Base-by-base conservation (phyloP, 495 filamentous ascomycete species). In the Penicillium odoratum region DNA sequence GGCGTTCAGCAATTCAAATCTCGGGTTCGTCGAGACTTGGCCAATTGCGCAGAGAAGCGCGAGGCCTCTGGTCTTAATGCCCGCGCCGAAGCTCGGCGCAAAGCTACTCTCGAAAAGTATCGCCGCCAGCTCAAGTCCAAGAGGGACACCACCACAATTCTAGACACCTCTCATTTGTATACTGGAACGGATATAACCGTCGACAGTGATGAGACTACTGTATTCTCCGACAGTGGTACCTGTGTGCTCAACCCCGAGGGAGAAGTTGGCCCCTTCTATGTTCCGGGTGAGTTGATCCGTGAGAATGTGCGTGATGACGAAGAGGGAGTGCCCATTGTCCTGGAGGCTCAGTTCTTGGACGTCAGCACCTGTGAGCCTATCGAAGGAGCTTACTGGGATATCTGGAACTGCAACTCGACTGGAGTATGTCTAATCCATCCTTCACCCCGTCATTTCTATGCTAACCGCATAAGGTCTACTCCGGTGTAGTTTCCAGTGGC, bases 281-380 rank as follows among this genome's bases (percentile, higher is more conserved):
- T 62, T 21, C 49, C 28, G 30, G 60, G 63, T 36, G 73, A 83
- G 63, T 67, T 76, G 8, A 77, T 85, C 64, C 80, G 82, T 42
- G 68, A 59, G 18, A 64, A 83, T 62, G 34, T 83, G 11, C 60
- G 65, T 5, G 81, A 82, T 46, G 67, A 58, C 15, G 61, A 72
- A 28, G 59, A 57, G 8, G 82, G 81, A 18, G 69, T 83, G 4
- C 71, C 75, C 1, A 55, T 82, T 49, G 75, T 79, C 56, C 55
- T 83, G 3, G 79, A 83, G 45, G 61, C 78, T 44, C 81, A 83
- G 56, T 76, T 81, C 62, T 68, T 82, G 26, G 79, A 83, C 51
- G 65, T 77, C 36, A 69, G 63, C 25, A 78, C 67, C 54, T 83
- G 80, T 59, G 67, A 73, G 49, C 72, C 77, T 9, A 66, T 81